Percentiles rank a stretch among this genome's conserved stretches.
These are phyloP conservation scores for Tephrocybe sp. DNA, from an alignment of 768 basidiomycete genomes.

Conservation along the genomic window DNA sequence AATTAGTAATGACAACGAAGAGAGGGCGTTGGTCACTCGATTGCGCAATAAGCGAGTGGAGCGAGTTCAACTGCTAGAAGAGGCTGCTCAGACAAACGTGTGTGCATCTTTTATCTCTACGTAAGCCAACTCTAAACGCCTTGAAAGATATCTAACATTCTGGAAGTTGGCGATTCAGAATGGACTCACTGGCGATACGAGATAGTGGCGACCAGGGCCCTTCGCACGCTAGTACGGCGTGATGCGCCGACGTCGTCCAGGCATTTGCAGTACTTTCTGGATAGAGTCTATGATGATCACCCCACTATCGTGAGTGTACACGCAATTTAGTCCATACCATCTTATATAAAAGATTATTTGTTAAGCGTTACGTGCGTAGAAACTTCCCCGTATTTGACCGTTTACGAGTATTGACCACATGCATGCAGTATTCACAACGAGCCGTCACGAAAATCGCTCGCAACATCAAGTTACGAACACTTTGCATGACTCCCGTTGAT, in stretches of 20 bases:
- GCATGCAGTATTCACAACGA: constrained; percentile 62
- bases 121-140: background rate
- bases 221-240: constrained; percentile 67
- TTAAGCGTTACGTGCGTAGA: constrained; percentile 57
- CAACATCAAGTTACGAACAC: constrained; percentile 80
- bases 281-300: constrained; percentile 61
- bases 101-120: constrained; percentile 18
- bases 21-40: constrained; percentile 36
- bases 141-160: constrained; percentile 38
- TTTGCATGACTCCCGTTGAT: constrained; percentile 53
- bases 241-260: constrained; percentile 52
- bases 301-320: constrained; percentile 59
- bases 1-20: constrained; percentile 25
- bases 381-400: background rate
- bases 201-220: constrained; percentile 65
- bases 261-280: constrained; percentile 58
- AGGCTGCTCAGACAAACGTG: constrained; percentile 45
- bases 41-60: constrained; percentile 45
- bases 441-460: constrained; percentile 77
- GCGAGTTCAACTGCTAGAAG: constrained; percentile 42
- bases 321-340: background rate
- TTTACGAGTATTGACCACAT: constrained; percentile 4
- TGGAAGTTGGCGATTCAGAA: constrained; percentile 58
- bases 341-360: constrained; percentile 10
- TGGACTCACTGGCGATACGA: constrained; percentile 81